Evolutionary conservation across 805 yeast species (phyloP), one percentile per base, ranked within the genome.

Genomic region (Starmerella bombi): DNA sequence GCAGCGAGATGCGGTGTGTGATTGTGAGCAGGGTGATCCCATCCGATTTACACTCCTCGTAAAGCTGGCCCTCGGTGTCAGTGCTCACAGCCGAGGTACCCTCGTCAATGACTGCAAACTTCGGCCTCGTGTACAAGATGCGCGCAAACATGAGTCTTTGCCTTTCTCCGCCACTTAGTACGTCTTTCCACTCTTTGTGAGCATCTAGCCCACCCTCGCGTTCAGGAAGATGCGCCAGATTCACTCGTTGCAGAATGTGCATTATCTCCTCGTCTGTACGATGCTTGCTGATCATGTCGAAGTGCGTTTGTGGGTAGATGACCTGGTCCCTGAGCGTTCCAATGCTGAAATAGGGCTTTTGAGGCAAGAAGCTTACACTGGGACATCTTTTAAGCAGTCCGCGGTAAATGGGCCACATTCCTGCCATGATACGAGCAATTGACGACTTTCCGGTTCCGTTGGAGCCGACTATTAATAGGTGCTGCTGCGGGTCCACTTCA

Each of bases 151-250:
- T 75, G 58, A 85, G 71, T 56, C 94, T 74, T 64, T 85, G 96
- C 61, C 83, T 78, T 59, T 85, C 96, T 42, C 96, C 96, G n/a
- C 96, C 96, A 60, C 91, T 79, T 49, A 85, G 69, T n/a, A 85
- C 79, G 56, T 80, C 93, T 54, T 77, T 77, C 95, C 95, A 85
- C 50, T 77, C 83, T 44, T 77, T 69, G 9, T 60, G 51, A 4
- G 66, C 56, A 28, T 60, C 60, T 61, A 69, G 60, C 9, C 76
- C 76, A 16, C 61, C 64, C 41, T 63, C 73, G 56, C 96, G 71
- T 41, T 74, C 75, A 34, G 83, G 66, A 37, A 86, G 65, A 59
- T 86, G 85, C 25, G 79, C 93, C 45, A 86, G 65, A 45, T 80
- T 79, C 29, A 86, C 95, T 52, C 77, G 81, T 37, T 72, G 64